Base-by-base conservation (phyloP, 1,284 basidiomycete species). In the Takashimella koratensis region DNA sequence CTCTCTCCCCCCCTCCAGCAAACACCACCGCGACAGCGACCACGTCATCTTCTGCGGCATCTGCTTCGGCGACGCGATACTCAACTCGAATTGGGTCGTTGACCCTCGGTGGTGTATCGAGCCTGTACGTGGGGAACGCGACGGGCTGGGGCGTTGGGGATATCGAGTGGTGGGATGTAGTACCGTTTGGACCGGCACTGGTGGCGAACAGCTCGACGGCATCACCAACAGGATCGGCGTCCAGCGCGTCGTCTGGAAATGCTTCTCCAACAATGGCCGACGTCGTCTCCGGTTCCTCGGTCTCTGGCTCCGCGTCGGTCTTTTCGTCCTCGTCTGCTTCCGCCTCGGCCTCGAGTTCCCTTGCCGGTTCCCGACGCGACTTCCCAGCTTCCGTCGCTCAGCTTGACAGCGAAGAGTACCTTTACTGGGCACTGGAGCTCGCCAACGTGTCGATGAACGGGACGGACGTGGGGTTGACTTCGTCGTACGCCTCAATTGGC, bases 341-440 rank as follows among this genome's bases (percentile, higher is more conserved):
- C 30, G 8, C 30, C 16, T 8, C 30, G 16, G 8, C 30, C 30
- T 8, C 30, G 10, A 8, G 10, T 36, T 36, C 30, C 30, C 16
- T 36, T 36, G 30, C 30, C 30, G 30, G 30, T 8, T 36, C 30
- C 30, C 30, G 30, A 8, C 23, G 20, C 10, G n/a, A 36, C 19
- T 23, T 47, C 10, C 54, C 58, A 6, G 24, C 45, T 6, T 43
- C 48, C 8, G 22, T 56, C 2, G 45, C 36, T 10, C 56, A 64
- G 25, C 62, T 74, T 4, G 63, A 64, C 21, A 45, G 45, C 12
- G 70, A 73, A 54, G 63, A 63, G 12, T 93, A 92, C 66, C 78
- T 92, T 26, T 85, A 87, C 58, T 94, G 90, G 90, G 81, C 84
- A 0, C 81, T 91, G 47, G 82, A 82, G 4, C 72, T 94, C 40